These are phyloP conservation scores for Earliella scabrosa DNA, from an alignment of 1,284 basidiomycete genomes.

Conservation along the genomic window DNA sequence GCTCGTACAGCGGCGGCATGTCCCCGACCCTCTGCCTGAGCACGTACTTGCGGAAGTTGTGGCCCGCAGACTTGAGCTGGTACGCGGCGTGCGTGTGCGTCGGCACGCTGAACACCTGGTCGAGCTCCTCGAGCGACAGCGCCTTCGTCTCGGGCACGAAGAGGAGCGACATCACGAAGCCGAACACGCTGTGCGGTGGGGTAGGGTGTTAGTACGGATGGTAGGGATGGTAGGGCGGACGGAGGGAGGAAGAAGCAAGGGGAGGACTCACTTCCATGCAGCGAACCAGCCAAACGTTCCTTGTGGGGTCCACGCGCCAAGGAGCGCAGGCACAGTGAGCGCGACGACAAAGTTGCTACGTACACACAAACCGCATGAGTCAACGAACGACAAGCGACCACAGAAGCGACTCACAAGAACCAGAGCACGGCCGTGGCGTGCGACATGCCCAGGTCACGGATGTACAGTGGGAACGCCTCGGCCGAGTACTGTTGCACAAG, in stretches of 20 bases:
- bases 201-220: not conserved
- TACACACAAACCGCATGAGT: too few relatives aligned
- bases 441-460: constrained; percentile 78
- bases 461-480: constrained; percentile 74
- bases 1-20: constrained; percentile 43
- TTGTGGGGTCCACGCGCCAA: constrained; percentile 59
- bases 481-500: constrained; percentile 50
- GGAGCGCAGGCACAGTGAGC: constrained; percentile 67
- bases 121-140: constrained; percentile 70
- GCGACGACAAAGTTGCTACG: constrained; percentile 57
- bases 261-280: constrained; percentile 37
- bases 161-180: constrained; percentile 54
- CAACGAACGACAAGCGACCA: too few relatives aligned
- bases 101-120: constrained; percentile 70
- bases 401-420: constrained; percentile 50
- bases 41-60: constrained; percentile 58
- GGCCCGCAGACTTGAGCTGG: constrained; percentile 54
- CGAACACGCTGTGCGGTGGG: constrained; percentile 34
- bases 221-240: not conserved
- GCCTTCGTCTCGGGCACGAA: constrained; percentile 81
- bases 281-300: constrained; percentile 67
- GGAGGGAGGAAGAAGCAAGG: not conserved
- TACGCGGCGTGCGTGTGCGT: constrained; percentile 60
- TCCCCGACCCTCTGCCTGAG: constrained; percentile 45
- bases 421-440: constrained; percentile 64